These are phyloP conservation scores for Sextonia rubra DNA, from an alignment of 164 flowering plant species.

Conservation along the genomic window DNA sequence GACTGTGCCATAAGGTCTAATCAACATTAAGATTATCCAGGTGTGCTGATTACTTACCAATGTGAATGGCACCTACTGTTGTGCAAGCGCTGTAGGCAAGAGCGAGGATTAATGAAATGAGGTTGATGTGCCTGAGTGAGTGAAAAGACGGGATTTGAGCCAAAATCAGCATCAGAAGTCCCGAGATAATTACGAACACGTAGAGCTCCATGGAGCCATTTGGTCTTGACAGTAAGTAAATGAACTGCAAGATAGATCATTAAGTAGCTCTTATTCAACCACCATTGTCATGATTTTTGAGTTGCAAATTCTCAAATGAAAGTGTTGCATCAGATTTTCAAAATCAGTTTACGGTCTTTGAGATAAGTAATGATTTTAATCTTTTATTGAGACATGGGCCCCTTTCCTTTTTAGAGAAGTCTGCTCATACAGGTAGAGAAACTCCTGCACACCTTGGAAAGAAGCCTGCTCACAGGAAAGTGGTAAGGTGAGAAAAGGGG, in stretches of 20 bases:
- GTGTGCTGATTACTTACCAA: constrained; percentile 36
- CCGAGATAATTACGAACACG: constrained; percentile 73
- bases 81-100: constrained; percentile 77
- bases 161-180: constrained; percentile 64
- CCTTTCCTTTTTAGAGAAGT: too few species aligned
- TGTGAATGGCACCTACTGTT: constrained; percentile 66
- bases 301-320: too few species aligned
- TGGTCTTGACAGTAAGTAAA: constrained; percentile 57
- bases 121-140: constrained; percentile 81
- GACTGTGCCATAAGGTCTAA: neutral
- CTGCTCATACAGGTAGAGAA: too few species aligned
- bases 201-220: constrained; percentile 68
- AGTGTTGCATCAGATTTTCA: too few species aligned
- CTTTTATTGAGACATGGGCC: too few species aligned
- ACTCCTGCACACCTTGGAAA: too few species aligned
- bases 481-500: too few species aligned
- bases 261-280: neutral
- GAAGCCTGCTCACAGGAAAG: too few species aligned
- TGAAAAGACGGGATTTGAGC: constrained; percentile 96
- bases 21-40: neutral
- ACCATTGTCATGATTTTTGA: neutral
- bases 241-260: constrained; percentile 43
- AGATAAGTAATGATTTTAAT: too few species aligned
- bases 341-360: too few species aligned
- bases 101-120: constrained; percentile 64